Evolutionary conservation across 2,329 filamentous ascomycete genomes (phyloP).

Genomic region (Fulvia fulva): DNA sequence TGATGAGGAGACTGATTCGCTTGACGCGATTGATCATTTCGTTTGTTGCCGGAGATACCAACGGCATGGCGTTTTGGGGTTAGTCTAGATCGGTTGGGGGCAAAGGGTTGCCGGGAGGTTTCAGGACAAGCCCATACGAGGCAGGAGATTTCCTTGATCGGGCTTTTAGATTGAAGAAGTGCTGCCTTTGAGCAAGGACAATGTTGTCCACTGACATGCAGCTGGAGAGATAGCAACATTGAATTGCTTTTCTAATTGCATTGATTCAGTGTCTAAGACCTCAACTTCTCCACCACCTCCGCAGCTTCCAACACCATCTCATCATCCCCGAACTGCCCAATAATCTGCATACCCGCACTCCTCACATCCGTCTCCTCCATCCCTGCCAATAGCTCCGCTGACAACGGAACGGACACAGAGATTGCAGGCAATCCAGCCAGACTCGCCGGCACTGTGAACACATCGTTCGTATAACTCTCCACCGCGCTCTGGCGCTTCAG

Average conservation of each 20-base stretch:
- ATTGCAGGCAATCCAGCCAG: constrained; percentile 85
- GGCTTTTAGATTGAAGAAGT: neutral
- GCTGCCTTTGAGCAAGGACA: too few relatives aligned
- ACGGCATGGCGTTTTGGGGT: constrained; percentile 5
- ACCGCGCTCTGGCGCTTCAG: constrained; percentile 12
- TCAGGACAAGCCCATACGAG: neutral
- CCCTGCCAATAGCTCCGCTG: constrained; percentile 3
- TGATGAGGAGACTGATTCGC: neutral
- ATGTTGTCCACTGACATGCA: too few relatives aligned
- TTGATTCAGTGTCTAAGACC: neutral
- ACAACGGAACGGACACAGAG: constrained; percentile 65
- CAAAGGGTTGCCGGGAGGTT: neutral
- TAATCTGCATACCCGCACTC: constrained; percentile 65
- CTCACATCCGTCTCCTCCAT: constrained; percentile 33
- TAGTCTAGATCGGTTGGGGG: neutral
- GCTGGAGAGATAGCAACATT: too few relatives aligned
- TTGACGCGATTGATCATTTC: neutral
- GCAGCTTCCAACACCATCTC: constrained; percentile 58
- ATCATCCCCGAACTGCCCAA: constrained; percentile 80
- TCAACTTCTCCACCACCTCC: constrained; percentile 39
- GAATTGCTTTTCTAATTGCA: too few relatives aligned
- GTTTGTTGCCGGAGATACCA: neutral
- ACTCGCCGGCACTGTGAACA: constrained; percentile 93
- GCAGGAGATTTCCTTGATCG: neutral
- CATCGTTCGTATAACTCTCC: constrained; percentile 83